Conservation (phyloP, 2,329 filamentous ascomycete genomes). For the Aspergillus sclerotialis region DNA sequence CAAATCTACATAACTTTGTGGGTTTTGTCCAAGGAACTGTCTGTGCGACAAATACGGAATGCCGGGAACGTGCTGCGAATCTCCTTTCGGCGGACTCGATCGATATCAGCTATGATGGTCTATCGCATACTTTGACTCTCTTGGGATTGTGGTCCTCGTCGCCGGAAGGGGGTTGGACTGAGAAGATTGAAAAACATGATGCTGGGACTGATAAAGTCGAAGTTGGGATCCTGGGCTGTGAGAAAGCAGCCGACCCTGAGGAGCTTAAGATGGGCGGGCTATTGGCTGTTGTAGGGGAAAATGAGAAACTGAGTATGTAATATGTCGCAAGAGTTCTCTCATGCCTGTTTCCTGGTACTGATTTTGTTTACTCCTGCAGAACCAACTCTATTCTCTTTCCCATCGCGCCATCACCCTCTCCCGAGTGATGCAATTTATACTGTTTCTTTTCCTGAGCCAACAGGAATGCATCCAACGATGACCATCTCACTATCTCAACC, state of each 20-base stretch:
- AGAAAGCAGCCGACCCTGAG: constrained; percentile 53
- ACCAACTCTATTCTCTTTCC: constrained; percentile 74
- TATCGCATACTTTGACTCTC: constrained; percentile 58
- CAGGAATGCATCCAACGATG: constrained; percentile 77
- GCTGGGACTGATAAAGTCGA: constrained; percentile 55
- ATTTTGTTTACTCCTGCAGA: constrained; percentile 36
- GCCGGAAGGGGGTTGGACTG: constrained; percentile 39
- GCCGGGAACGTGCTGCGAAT: constrained; percentile 41
- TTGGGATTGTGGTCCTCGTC: constrained; percentile 54
- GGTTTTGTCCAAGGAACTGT: constrained; percentile 46
- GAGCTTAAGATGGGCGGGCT: constrained; percentile 74
- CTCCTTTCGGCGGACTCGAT: constrained; percentile 55
- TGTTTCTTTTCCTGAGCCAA: constrained; percentile 60
- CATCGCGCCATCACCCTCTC: constrained; percentile 65
- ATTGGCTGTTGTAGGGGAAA: constrained; percentile 69
- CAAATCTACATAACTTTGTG: constrained; percentile 50
- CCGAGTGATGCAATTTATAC: constrained; percentile 49
- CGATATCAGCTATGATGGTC: constrained; percentile 71
- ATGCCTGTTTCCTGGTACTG: background rate
- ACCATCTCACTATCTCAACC: constrained; percentile 55
- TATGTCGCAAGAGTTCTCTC: too few relatives aligned
- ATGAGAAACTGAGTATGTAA: constrained; percentile 58
- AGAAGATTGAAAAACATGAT: constrained; percentile 29
- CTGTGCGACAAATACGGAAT: constrained; percentile 47
- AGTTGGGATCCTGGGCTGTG: constrained; percentile 68